Evolutionary conservation across 805 yeast genomes (phyloP), one percentile per base, ranked within the genome.

Genomic region (Huiozyma sinensis): DNA sequence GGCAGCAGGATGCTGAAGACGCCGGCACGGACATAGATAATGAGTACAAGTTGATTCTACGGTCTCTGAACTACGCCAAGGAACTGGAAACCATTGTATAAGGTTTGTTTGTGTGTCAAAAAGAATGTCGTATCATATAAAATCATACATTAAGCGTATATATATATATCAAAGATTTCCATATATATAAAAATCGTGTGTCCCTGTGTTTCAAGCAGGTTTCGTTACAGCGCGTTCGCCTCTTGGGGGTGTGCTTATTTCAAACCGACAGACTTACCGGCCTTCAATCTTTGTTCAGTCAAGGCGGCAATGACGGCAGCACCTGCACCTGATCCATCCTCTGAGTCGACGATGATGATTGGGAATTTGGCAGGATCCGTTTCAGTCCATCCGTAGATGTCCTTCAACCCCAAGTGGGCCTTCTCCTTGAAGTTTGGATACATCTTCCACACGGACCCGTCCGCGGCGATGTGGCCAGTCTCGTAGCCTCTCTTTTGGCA

Each of bases 271-370:
- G 85, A 77, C 57, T 73, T 64, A 34, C 88, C 88, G 47, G 74
- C 70, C 51, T 67, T 70, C 57, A 81, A 70, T 70, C 97, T 81
- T 63, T 77, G 72, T 64, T 82, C 77, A 44, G 97, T 81, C 65
- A 90, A 75, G 36, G 97, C 96, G 45, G 98, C 97, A 68, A 90
- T 90, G 57, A 90, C 76, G 42, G 97, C 98, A 44, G 97, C 98
- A 61, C 98, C 98, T 44, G 85, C 95, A 70, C 97, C 97, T 34
- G 90, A 81, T 55, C 98, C 98, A 69, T 90, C 98, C 69, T 89
- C 95, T 51, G 97, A 96, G 46, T 92, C 84, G 36, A 83, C 86
- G 54, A 90, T 79, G 51, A 74, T 67, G 57, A 90, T 78, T 49
- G 97, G 97, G 63, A 85, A 86, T 42, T 66, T 65, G 40, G 66